These are phyloP conservation scores for Endocarpon pusillum DNA, from an alignment of 495 filamentous ascomycete genomes.

Conservation along the genomic window DNA sequence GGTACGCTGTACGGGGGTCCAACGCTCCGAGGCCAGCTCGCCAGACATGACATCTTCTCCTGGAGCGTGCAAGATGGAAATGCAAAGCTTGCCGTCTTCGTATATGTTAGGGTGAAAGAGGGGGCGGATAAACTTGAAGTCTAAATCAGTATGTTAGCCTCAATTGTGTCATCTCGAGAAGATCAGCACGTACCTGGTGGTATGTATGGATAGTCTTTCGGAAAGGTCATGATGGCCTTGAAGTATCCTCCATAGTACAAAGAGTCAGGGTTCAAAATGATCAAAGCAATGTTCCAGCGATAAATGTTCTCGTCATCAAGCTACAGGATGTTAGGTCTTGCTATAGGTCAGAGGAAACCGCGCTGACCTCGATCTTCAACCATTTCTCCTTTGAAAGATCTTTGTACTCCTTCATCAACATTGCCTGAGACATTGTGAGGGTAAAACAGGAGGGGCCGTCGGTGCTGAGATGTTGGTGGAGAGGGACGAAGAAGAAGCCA, in stretches of 20 bases:
- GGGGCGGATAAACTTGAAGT: conserved; percentile 70
- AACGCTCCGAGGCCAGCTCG: conserved; percentile 74
- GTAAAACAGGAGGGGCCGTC: too few species aligned
- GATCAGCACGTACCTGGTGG: conserved; percentile 52
- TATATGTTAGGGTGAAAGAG: conserved; percentile 93
- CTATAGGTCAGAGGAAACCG: background rate
- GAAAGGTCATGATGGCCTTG: conserved; percentile 74
- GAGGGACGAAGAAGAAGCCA: too few species aligned
- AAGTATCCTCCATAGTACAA: conserved; percentile 88
- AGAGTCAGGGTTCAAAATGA: conserved; percentile 83
- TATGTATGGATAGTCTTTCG: conserved; percentile 72
- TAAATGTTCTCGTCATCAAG: conserved; percentile 62
- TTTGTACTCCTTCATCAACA: conserved; percentile 83
- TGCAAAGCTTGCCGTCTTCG: conserved; percentile 75
- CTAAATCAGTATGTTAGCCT: conserved; percentile 14
- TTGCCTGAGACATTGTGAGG: conserved; percentile 52
- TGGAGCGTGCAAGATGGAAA: conserved; percentile 86
- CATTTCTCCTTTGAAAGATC: conserved; percentile 71
- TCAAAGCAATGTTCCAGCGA: conserved; percentile 72
- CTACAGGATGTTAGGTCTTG: conserved; percentile 15
- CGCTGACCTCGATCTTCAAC: conserved; percentile 69
- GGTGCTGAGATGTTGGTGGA: too few species aligned
- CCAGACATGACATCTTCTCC: conserved; percentile 87
- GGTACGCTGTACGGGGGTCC: conserved; percentile 82
- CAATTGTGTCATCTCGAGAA: too few species aligned